Conservation (phyloP, 345 rosid species). For the Acer yangbiense region DNA sequence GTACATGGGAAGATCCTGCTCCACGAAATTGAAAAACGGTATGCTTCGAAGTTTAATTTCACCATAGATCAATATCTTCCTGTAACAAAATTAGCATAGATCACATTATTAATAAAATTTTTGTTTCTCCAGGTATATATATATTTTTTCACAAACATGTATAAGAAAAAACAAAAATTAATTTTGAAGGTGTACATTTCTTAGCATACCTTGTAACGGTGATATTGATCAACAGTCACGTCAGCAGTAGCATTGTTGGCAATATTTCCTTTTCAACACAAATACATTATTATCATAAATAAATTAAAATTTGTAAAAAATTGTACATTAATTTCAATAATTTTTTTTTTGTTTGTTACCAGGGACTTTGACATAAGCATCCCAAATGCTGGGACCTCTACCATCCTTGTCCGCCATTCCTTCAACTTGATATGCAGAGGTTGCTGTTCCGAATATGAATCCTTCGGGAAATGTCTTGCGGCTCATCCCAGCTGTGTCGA, state of each 20-base stretch:
- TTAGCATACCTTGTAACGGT: conserved; percentile 35
- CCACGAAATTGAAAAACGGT: conserved; percentile 63
- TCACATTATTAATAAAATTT: no score
- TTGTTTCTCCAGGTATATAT: no score
- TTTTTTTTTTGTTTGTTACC: conserved; percentile 24
- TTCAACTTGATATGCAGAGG: conserved; percentile 64
- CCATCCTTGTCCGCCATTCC: conserved; percentile 65
- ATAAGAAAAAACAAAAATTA: no score
- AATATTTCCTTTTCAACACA: conserved; percentile 36
- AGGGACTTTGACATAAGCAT: conserved; percentile 44
- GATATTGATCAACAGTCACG: conserved; percentile 64
- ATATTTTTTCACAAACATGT: no score
- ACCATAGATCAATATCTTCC: conserved; percentile 50
- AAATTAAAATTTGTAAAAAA: background rate
- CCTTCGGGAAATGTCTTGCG: conserved; percentile 43
- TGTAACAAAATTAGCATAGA: conserved; percentile 9
- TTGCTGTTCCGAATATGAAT: conserved; percentile 52
- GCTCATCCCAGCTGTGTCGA: conserved; percentile 49
- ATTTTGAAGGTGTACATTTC: no score
- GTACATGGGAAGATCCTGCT: conserved; percentile 57
- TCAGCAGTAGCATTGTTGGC: conserved; percentile 46
- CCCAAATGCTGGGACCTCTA: conserved; percentile 71
- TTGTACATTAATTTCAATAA: no score
- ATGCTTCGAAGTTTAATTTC: conserved; percentile 52
- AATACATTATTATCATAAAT: background rate